phyloP scores from a whole-genome alignment of 495 filamentous ascomycete species.

The Penicillium malachiteum region DNA sequence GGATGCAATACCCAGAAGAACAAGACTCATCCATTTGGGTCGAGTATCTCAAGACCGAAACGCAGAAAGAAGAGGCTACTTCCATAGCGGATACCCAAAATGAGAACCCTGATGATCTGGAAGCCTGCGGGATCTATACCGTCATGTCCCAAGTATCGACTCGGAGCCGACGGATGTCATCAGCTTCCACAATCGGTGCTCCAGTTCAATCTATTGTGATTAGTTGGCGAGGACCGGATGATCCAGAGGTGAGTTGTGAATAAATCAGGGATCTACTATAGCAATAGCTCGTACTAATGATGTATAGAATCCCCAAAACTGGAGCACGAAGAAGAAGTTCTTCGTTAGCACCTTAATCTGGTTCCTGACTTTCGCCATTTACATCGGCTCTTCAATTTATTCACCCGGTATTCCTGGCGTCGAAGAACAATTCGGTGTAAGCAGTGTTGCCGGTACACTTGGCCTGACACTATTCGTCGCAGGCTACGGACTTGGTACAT shows the following conservation, averaged over 20 bases:
- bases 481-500: conserved; percentile 35
- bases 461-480: conserved; percentile 53
- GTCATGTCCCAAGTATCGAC: conserved; percentile 22
- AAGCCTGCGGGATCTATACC: conserved; percentile 16
- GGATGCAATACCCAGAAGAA: conserved; percentile 38
- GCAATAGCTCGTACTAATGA: not conserved
- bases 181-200: conserved; percentile 1
- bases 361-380: conserved; percentile 33
- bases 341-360: conserved; percentile 23
- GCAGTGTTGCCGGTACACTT: conserved; percentile 43
- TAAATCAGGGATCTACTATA: not conserved
- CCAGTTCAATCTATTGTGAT: conserved; percentile 11
- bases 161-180: conserved; percentile 11
- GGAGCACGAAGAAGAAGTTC: conserved; percentile 30
- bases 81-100: conserved; percentile 19
- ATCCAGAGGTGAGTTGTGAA: conserved; percentile 27
- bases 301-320: conserved; percentile 50
- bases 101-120: conserved; percentile 16
- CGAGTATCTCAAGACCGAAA: conserved; percentile 30
- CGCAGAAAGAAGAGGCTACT: conserved; percentile 23
- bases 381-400: conserved; percentile 33
- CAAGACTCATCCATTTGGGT: conserved; percentile 32
- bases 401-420: conserved; percentile 27
- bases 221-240: conserved; percentile 26
- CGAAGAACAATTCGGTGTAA: conserved; percentile 44